Percentiles rank a stretch among this genome's conserved stretches.
Conservation (phyloP, 1,139 yeast species). For the Pichia sp. region DNA sequence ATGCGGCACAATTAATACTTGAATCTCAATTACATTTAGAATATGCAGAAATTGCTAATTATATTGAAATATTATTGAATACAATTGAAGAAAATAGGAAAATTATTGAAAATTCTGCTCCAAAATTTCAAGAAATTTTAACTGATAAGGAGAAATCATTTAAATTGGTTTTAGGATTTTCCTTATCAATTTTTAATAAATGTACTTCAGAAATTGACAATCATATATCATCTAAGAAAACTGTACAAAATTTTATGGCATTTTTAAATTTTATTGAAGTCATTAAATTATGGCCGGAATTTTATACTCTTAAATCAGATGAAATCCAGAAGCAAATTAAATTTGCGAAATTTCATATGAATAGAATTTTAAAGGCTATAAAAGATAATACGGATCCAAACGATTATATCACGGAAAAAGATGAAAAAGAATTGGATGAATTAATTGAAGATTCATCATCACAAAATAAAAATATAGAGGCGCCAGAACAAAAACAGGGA, state of each 20-base stretch:
- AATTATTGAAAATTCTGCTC: slow-evolving; percentile 28
- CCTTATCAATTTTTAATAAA: slow-evolving; percentile 53
- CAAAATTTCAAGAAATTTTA: slow-evolving; percentile 32
- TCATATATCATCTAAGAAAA: slow-evolving; percentile 33
- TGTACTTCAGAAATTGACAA: slow-evolving; percentile 41
- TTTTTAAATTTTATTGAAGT: slow-evolving; percentile 44
- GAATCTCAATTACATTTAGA: slow-evolving; percentile 49
- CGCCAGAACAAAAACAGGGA: no score
- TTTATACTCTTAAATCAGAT: slow-evolving; percentile 21
- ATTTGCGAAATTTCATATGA: slow-evolving; percentile 54
- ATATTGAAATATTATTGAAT: slow-evolving; percentile 56
- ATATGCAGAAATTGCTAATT: slow-evolving; percentile 47
- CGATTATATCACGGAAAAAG: slow-evolving; percentile 33
- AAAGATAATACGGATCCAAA: slow-evolving; percentile 50
- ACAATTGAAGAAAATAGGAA: slow-evolving; percentile 52
- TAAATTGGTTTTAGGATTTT: slow-evolving; percentile 55
- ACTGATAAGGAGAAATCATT: slow-evolving; percentile 52
- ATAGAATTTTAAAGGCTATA: slow-evolving; percentile 43
- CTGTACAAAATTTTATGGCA: slow-evolving; percentile 44
- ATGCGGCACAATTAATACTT: slow-evolving; percentile 64
- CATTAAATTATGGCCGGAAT: slow-evolving; percentile 37
- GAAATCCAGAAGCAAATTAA: slow-evolving; percentile 37
- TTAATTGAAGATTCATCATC: not conserved
- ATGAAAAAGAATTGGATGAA: slow-evolving; percentile 20
- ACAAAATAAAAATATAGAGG: no score